Conservation (phyloP, 129 eudicot species). For the carrot (Daucus carota) region DNA sequence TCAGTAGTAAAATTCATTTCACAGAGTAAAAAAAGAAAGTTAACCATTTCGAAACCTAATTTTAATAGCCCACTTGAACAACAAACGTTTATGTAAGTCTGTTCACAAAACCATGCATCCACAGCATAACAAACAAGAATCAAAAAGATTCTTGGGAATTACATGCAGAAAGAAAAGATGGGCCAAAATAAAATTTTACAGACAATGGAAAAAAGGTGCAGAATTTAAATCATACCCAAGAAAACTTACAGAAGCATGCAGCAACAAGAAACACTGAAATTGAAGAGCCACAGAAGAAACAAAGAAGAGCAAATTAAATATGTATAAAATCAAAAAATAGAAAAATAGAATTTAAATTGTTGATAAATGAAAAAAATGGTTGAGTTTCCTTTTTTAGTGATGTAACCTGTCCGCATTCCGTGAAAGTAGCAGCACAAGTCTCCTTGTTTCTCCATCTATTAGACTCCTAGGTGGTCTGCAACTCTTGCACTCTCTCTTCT, state of each 20-base stretch:
- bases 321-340: no score
- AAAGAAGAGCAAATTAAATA: not conserved
- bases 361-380: not conserved
- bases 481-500: not conserved
- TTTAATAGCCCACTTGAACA: not conserved
- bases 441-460: not conserved
- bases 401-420: conserved; percentile 14
- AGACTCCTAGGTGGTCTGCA: conserved; percentile 5
- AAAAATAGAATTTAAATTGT: not conserved
- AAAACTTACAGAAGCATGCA: not conserved
- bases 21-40: not conserved
- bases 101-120: not conserved
- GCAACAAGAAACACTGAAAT: not conserved
- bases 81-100: not conserved
- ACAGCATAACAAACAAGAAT: not conserved
- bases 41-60: not conserved
- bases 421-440: conserved; percentile 11
- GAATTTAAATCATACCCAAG: not conserved
- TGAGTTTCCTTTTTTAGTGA: conserved; percentile 4
- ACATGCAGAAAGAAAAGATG: no score
- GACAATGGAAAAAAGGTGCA: not conserved
- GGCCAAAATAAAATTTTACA: not conserved
- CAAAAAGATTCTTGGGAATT: not conserved
- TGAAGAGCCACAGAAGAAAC: not conserved
- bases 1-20: not conserved